Base-by-base conservation (phyloP, 2,329 filamentous ascomycete species). In the Periconia digitata region DNA sequence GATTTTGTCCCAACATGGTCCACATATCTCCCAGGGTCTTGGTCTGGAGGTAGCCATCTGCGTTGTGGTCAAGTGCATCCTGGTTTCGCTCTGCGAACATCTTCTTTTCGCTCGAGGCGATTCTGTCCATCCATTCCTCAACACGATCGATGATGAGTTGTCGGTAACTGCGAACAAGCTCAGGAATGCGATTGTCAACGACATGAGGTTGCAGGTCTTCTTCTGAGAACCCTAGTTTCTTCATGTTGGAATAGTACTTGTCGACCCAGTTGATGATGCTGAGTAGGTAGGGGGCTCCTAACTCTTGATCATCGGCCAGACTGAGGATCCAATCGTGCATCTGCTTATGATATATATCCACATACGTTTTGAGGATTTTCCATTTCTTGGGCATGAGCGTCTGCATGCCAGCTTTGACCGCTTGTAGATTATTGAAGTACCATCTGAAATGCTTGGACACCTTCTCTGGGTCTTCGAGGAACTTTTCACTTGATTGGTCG, bases 361-460 rank as follows among this genome's bases (percentile, higher is more conserved):
- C 87, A 71, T 95, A 99, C 1, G 89, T 94, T 68, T 88, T 86
- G 74, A 92, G 88, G 40, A 99, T 96, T 67, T 87, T 92, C 94
- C 94, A 99, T 72, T 94, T 95, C 74, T 89, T 92, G 8, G 95
- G 94, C 84, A 96, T 92, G 44, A 99, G 79, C 22, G 84, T 83
- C 51, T 88, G 84, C 89, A 99, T 95, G 64, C 94, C 92, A 54
- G 95, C 81, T 72, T 92, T 91, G 66, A 96, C 92, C 3, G 90
- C 91, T 71, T 95, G 95, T 32, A 99, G 81, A 70, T 99, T 92
- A 74, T 97, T 96, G 76, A 97, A 99, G 73, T 85, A 99, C 94
- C 94, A 99, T 64, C 89, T 89, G 73, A 96, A 84, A 56, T 83
- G 85, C 76, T 96, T 96, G 55, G 95, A 89, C 40, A 99, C 79